A percentile compares a stretch with the other conserved stretches of the same genome.
Conservation (phyloP, 2,329 filamentous ascomycete species). For the Botrytis porri region DNA sequence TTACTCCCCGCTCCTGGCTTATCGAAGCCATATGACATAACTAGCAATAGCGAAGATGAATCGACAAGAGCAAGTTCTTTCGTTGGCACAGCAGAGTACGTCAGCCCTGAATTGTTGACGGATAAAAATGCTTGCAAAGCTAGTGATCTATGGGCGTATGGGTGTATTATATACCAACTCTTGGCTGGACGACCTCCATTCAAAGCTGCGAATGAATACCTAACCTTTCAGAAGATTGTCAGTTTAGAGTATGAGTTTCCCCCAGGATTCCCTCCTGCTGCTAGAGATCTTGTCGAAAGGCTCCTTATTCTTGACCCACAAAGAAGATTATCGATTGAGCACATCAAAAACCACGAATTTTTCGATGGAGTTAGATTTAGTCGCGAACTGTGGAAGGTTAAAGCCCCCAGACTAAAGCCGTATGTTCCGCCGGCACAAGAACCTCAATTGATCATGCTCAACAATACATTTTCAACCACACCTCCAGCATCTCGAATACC, state of each 20-base stretch:
- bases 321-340: conserved; percentile 82
- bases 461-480: conserved; percentile 43
- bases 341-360: conserved; percentile 95
- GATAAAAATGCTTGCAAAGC: conserved; percentile 97
- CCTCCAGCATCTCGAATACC: conserved; percentile 35
- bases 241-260: conserved; percentile 93
- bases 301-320: conserved; percentile 85
- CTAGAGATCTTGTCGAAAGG: conserved; percentile 85
- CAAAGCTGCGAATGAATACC: conserved; percentile 92
- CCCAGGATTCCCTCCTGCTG: conserved; percentile 77
- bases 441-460: conserved; percentile 70
- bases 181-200: conserved; percentile 95
- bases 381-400: conserved; percentile 80
- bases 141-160: conserved; percentile 97
- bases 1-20: conserved; percentile 61
- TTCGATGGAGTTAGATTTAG: conserved; percentile 87
- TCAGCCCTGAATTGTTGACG: conserved; percentile 93
- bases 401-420: conserved; percentile 80
- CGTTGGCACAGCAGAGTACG: conserved; percentile 96
- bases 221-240: conserved; percentile 98
- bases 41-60: conserved; percentile 47
- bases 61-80: conserved; percentile 85
- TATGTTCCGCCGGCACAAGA: conserved; percentile 77
- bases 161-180: conserved; percentile 95
- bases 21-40: conserved; percentile 40